Percentiles rank a stretch among this genome's conserved stretches.
Evolutionary conservation across 306 rosid genomes (phyloP).

Genomic region (Cicer arietinum): DNA sequence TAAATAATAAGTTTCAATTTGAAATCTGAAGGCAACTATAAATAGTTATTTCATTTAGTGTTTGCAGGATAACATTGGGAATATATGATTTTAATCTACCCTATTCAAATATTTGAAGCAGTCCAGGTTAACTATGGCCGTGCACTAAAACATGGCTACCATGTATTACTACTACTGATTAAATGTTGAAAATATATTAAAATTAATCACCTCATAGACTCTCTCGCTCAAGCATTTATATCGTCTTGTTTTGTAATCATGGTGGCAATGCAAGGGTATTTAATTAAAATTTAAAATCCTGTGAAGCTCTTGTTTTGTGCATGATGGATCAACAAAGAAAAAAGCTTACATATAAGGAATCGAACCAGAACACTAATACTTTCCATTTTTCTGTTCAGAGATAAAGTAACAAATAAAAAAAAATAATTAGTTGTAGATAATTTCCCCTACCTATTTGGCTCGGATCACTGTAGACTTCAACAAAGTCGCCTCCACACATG

Average conservation of each 20-base stretch:
- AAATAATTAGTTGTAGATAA: not conserved
- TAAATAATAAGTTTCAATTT: slow-evolving; percentile 17
- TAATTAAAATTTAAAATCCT: slow-evolving; percentile 19
- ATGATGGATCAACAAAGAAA: slow-evolving; percentile 22
- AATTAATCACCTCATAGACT: too few relatives aligned
- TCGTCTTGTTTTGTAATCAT: not conserved
- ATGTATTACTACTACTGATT: too few relatives aligned
- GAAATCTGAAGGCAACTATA: slow-evolving; percentile 14
- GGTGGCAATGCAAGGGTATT: slow-evolving; percentile 15
- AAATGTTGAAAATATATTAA: too few relatives aligned
- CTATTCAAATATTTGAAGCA: not conserved
- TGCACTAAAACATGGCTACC: too few relatives aligned
- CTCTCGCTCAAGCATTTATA: not conserved
- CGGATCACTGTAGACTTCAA: slow-evolving; percentile 87
- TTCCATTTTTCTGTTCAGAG: slow-evolving; percentile 7
- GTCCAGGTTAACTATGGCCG: too few relatives aligned
- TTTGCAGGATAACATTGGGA: not conserved
- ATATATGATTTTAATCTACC: slow-evolving; percentile 2
- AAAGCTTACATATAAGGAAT: slow-evolving; percentile 1
- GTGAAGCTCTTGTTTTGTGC: not conserved
- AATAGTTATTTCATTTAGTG: not conserved
- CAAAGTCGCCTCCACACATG: slow-evolving; percentile 98
- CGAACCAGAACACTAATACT: slow-evolving; percentile 19
- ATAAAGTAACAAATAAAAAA: not conserved
- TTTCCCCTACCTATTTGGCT: slow-evolving; percentile 74